Evolutionary conservation across 106 monocot species (phyloP), one percentile per base, ranked within the genome.

Genomic region (Agapanthus africanus): DNA sequence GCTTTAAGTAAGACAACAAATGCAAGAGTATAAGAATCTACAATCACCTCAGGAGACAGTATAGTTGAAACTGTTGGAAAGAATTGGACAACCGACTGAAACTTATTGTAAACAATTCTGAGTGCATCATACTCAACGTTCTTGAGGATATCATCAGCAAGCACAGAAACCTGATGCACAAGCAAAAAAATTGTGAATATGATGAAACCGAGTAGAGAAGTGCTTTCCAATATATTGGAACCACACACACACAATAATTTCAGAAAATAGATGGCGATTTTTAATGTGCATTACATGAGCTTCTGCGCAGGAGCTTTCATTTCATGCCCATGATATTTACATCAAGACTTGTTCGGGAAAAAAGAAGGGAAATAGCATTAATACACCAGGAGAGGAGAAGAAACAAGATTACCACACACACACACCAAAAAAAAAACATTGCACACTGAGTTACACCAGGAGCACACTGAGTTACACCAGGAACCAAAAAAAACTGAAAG

Each of bases 101-200:
- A 95, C 71, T 84, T 95, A 78, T 91, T 95, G 60, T 71, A 95
- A 57, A 95, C 76, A 73, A 95, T 82, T 77, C 91, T 82, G 66
- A 91, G 65, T 18, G 91, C 91, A 91, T 91, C 91, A 78, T 70
- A 95, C 46, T 95, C 91, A 22, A 95, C 84, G 67, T 88, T 91
- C 73, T 95, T 95, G 61, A 95, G 70, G 35, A 95, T 95, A 69
- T 91, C 91, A 77, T 91, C 91, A 8, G 95, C 91, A 61, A 95
- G 83, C 44, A 95, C 91, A 74, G 91, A 73, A 74, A 91, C 84
- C 95, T 88, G 80, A 74, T 66, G 60, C 37, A 44, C 14, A 44
- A 18, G 21, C 38, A 64, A 44, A 44, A 14, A 35, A 65, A 15
- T 27, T 8, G 13, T 0, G 8, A 42, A 27, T 44, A 41, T 22